Evolutionary conservation across 1,284 basidiomycete genomes (phyloP), one percentile per base, ranked within the genome.

Genomic region (Ganoderma lucidum): DNA sequence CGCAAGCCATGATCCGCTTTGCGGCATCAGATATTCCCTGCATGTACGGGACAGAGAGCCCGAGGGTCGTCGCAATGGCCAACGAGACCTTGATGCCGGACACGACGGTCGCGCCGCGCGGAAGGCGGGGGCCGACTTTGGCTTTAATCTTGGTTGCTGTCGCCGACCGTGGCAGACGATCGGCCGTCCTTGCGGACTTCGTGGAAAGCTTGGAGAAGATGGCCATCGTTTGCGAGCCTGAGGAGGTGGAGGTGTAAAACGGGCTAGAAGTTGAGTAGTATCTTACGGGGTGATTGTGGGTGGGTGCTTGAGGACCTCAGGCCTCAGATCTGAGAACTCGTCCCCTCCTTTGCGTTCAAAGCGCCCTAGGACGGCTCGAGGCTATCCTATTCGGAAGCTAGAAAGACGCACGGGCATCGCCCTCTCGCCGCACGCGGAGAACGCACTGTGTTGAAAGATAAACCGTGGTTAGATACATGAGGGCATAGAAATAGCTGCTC

Each of bases 321-420:
- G 30, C 17, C 17, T 32, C 30, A 35, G n/a, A 45, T 5, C 17
- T 32, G 17, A 35, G n/a, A 45, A 42, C 42, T 17, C 42, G n/a
- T n/a, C 17, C 30, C n/a, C 30, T 41, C 44, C 41, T 10, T 48
- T 42, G 59, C 59, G 19, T 39, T 6, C 8, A 37, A 23, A 23
- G 23, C 35, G 35, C 23, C 41, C 37, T 39, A 45, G 44, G 44
- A n/a, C 15, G 19, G 59, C 39, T 41, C 39, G 39, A 41, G 39
- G 39, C 39, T 41, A 41, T 62, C 41, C 19, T 41, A 39, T 30
- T 62, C 41, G 60, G 60, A 65, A 61, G 3, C 39, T 23, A 23
- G 23, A 23, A 23, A 23, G 23, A 23, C 23, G 23, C 62, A 44
- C 17, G 42, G 3, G 15, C 42, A 44, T 2, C 15, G 42, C 42